Percentiles rank a stretch among this genome's conserved stretches.
Conservation (phyloP, 805 yeast genomes). For the Starmerella vaccinii region DNA sequence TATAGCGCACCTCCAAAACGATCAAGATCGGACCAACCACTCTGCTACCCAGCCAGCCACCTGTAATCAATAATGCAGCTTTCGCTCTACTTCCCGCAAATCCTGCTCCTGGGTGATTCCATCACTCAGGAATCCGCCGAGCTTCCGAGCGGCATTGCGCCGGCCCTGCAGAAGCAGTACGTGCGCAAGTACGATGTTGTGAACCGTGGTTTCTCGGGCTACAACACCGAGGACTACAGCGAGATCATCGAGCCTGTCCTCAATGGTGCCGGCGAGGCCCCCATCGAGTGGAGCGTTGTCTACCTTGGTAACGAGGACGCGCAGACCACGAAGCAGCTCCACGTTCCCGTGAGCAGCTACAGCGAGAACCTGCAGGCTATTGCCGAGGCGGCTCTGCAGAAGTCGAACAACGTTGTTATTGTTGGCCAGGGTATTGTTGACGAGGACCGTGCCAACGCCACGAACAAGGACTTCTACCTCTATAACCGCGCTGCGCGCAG, state of each 20-base stretch:
- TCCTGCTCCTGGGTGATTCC: slow-evolving; percentile 62
- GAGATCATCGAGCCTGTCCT: slow-evolving; percentile 41
- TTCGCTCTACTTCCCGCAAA: slow-evolving; percentile 25
- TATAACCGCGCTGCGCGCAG: slow-evolving; percentile 45
- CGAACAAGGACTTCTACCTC: slow-evolving; percentile 13
- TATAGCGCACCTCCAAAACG: background rate
- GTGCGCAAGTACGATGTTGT: slow-evolving; percentile 55
- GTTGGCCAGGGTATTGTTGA: slow-evolving; percentile 15
- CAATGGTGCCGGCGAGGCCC: slow-evolving; percentile 33
- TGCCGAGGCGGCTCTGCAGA: slow-evolving; percentile 26
- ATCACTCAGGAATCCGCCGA: slow-evolving; percentile 49
- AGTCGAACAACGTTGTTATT: slow-evolving; percentile 6
- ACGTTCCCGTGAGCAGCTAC: slow-evolving; percentile 46
- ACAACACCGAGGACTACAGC: slow-evolving; percentile 46
- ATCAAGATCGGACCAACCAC: slow-evolving; percentile 3
- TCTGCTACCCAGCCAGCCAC: background rate
- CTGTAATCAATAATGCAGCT: background rate
- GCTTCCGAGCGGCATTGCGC: slow-evolving; percentile 37
- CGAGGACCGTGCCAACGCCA: slow-evolving; percentile 14
- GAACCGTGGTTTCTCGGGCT: slow-evolving; percentile 70
- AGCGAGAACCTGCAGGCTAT: slow-evolving; percentile 40
- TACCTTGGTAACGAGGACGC: slow-evolving; percentile 82
- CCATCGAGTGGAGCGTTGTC: slow-evolving; percentile 38
- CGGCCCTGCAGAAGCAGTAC: slow-evolving; percentile 41
- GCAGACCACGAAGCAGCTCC: slow-evolving; percentile 32